Conservation (phyloP, 768 basidiomycete genomes). For the Pluteus cervinus region DNA sequence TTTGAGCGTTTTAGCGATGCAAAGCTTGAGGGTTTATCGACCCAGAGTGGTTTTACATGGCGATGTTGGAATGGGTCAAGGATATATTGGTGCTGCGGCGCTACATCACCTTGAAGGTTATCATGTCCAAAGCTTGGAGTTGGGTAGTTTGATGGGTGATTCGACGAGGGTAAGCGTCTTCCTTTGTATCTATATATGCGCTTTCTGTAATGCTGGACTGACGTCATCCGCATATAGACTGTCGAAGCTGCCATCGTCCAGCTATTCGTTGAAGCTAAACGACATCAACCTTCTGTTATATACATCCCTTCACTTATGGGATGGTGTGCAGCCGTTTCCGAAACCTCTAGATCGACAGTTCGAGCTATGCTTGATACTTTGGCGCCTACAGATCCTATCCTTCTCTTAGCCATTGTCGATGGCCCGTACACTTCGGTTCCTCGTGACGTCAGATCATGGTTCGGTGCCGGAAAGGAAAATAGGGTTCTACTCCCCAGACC, state of each 20-base stretch:
- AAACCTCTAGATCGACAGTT: conserved; percentile 79
- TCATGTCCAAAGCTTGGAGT: conserved; percentile 89
- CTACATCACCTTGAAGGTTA: conserved; percentile 94
- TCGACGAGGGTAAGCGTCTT: conserved; percentile 72
- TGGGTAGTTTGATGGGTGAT: conserved; percentile 84
- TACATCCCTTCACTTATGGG: conserved; percentile 86
- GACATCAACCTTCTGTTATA: conserved; percentile 92
- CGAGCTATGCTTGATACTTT: conserved; percentile 90
- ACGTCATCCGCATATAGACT: conserved; percentile 41
- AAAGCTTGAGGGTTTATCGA: conserved; percentile 84
- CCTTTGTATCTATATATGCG: background rate
- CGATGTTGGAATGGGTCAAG: conserved; percentile 82
- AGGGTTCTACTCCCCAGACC: conserved; percentile 62
- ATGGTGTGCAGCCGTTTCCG: conserved; percentile 83
- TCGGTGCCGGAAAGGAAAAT: conserved; percentile 72
- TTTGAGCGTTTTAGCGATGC: conserved; percentile 58
- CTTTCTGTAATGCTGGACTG: conserved; percentile 3
- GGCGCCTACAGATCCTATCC: conserved; percentile 87
- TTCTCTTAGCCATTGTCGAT: conserved; percentile 86
- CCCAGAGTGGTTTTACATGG: conserved; percentile 86
- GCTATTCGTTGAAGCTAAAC: conserved; percentile 93
- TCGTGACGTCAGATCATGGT: conserved; percentile 84
- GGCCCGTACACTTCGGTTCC: conserved; percentile 67
- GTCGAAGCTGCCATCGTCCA: conserved; percentile 91
- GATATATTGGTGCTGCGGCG: conserved; percentile 83